A percentile compares a stretch with the other conserved stretches of the same genome.
Conservation (phyloP, 2,329 filamentous ascomycete genomes). For the Cladophialophora exuberans region DNA sequence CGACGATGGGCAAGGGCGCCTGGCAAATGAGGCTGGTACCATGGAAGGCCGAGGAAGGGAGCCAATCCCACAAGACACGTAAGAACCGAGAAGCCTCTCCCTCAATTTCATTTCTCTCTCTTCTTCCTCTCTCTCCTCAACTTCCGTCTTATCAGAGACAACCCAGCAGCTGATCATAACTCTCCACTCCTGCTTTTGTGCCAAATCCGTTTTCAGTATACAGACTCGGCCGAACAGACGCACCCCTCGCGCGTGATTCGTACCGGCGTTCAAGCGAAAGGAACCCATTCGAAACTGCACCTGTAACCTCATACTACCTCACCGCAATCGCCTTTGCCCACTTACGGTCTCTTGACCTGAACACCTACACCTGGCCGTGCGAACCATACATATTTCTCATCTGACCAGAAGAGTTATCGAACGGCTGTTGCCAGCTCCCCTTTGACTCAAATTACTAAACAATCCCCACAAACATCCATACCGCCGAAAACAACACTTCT, state of each 20-base stretch:
- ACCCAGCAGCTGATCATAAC: background rate
- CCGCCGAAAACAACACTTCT: background rate
- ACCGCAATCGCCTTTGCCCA: background rate
- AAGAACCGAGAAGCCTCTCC: background rate
- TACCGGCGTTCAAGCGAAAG: background rate
- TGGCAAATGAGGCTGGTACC: background rate
- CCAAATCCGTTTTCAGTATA: background rate
- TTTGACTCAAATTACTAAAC: background rate
- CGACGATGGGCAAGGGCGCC: constrained; percentile 1
- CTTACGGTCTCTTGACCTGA: too few species aligned
- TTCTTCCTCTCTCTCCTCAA: constrained; percentile 3
- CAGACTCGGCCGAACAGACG: background rate
- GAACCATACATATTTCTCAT: too few species aligned
- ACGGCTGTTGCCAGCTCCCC: background rate
- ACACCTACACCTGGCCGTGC: too few species aligned
- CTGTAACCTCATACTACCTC: too few species aligned
- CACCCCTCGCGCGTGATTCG: background rate
- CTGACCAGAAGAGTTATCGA: too few species aligned
- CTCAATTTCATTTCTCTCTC: background rate
- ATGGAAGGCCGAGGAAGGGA: background rate
- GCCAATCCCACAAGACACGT: background rate
- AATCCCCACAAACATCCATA: background rate
- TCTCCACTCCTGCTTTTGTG: constrained; percentile 3
- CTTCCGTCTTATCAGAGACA: background rate
- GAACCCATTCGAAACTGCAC: too few species aligned